phyloP scores from a whole-genome alignment of 805 yeast genomes.

The Spathaspora sp. region DNA sequence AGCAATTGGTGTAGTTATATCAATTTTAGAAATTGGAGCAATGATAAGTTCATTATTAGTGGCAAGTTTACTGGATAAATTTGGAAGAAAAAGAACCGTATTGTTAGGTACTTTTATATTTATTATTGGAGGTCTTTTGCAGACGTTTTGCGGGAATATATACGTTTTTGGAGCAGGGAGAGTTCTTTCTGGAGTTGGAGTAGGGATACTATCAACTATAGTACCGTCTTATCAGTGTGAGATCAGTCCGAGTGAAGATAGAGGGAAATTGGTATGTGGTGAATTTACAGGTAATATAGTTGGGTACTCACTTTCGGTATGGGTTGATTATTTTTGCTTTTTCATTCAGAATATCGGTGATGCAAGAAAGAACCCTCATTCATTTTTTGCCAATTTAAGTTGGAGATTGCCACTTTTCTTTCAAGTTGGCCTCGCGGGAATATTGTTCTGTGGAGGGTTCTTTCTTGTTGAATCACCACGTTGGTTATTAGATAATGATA shows the following conservation, averaged over 20 bases:
- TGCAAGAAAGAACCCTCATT: slow-evolving; percentile 30
- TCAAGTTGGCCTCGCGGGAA: slow-evolving; percentile 70
- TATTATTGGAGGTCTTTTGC: slow-evolving; percentile 74
- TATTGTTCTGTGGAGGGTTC: slow-evolving; percentile 69
- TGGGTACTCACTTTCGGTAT: slow-evolving; percentile 79
- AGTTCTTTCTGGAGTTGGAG: slow-evolving; percentile 69
- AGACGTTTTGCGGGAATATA: slow-evolving; percentile 57
- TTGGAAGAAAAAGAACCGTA: slow-evolving; percentile 79
- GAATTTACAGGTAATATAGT: slow-evolving; percentile 84
- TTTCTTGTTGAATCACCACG: slow-evolving; percentile 85
- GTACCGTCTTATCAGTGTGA: slow-evolving; percentile 89
- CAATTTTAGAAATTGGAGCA: slow-evolving; percentile 87
- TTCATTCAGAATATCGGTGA: slow-evolving; percentile 52
- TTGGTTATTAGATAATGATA: slow-evolving; percentile 82
- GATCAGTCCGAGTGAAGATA: slow-evolving; percentile 79
- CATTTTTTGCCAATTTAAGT: slow-evolving; percentile 41
- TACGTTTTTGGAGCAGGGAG: slow-evolving; percentile 66
- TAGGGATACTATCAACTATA: slow-evolving; percentile 73
- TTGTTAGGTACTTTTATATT: slow-evolving; percentile 75
- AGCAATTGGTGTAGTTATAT: slow-evolving; percentile 80
- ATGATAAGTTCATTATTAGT: slow-evolving; percentile 73
- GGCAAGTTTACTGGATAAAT: slow-evolving; percentile 70
- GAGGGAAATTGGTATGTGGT: slow-evolving; percentile 82
- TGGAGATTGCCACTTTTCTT: slow-evolving; percentile 80
- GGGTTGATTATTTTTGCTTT: slow-evolving; percentile 81